Conservation (phyloP, 257 asterid genomes). For the Solanum clarkiae region DNA sequence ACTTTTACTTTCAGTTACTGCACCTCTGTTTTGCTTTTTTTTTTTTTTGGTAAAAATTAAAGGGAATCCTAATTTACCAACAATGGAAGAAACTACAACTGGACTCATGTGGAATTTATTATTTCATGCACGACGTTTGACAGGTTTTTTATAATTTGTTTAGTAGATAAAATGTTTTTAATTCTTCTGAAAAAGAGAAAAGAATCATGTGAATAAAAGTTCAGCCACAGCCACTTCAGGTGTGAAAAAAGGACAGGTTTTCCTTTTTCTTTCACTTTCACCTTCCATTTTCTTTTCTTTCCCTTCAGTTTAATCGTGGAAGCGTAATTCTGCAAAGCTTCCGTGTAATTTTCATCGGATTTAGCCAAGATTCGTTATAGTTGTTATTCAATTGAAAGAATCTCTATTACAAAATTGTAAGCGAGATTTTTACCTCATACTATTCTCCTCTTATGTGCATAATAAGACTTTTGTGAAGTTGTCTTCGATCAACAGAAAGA, state of each 20-base stretch:
- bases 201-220: not conserved
- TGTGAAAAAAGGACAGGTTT: too few relatives aligned
- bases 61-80: not conserved
- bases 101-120: not conserved
- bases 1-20: not conserved
- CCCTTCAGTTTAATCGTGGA: too few relatives aligned
- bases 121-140: not conserved
- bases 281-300: not conserved
- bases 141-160: not conserved
- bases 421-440: too few relatives aligned
- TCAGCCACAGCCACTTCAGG: not conserved
- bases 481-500: too few relatives aligned
- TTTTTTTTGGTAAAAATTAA: not conserved
- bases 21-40: not conserved
- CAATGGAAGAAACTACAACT: not conserved
- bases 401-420: too few relatives aligned
- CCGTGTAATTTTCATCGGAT: too few relatives aligned
- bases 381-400: too few relatives aligned
- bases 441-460: too few relatives aligned
- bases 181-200: not conserved
- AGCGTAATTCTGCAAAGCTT: too few relatives aligned
- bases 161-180: not conserved
- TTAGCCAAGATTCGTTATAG: too few relatives aligned
- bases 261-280: too few relatives aligned
- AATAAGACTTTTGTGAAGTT: too few relatives aligned